A percentile compares a stretch with the other conserved stretches of the same genome.
Evolutionary conservation across 441 rosid species (phyloP).

Genomic region (Gossypium davidsonii): DNA sequence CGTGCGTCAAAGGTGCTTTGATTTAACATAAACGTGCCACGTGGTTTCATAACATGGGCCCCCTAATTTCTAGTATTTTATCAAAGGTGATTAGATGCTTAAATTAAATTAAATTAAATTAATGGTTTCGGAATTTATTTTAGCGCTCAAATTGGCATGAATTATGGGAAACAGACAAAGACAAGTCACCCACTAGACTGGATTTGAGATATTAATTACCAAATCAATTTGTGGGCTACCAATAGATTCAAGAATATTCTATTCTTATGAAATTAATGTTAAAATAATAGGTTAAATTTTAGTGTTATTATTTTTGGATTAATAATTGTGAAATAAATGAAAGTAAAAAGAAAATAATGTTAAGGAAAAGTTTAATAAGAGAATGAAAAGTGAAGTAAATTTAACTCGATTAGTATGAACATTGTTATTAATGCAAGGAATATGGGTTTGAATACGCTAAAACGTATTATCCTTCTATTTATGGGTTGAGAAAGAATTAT

Average conservation of each 20-base stretch:
- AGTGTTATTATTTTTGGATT: too few relatives aligned
- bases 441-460: accelerated
- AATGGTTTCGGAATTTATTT: neutral
- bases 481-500: accelerated
- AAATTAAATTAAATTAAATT: neutral
- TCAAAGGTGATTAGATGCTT: neutral
- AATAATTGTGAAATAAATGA: too few relatives aligned
- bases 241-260: neutral
- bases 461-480: accelerated
- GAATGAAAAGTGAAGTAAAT: too few relatives aligned
- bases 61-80: neutral
- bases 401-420: too few relatives aligned
- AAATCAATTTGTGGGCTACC: neutral
- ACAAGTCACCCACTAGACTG: neutral
- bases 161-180: neutral
- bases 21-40: neutral
- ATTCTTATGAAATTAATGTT: neutral
- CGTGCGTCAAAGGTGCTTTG: neutral
- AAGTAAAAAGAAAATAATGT: too few relatives aligned
- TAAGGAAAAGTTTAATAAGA: too few relatives aligned
- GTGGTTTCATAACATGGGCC: neutral
- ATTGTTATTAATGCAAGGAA: accelerated
- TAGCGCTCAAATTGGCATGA: neutral
- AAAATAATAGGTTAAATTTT: too few relatives aligned
- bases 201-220: neutral